Base-by-base conservation (phyloP, 305 asterid genomes). In the Solanum hybrid region DNA sequence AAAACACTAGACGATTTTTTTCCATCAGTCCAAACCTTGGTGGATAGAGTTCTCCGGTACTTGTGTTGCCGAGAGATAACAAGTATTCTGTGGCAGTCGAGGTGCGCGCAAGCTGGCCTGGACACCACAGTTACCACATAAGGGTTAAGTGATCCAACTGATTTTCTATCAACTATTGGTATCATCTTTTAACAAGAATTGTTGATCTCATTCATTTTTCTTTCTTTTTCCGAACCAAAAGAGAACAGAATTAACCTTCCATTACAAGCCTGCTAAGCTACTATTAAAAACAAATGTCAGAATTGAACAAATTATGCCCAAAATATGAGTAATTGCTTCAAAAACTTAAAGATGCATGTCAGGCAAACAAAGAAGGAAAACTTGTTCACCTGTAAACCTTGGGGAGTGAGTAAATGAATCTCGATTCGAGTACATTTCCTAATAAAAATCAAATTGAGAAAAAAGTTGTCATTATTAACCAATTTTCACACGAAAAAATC, bases 341-440 rank as follows among this genome's bases (percentile, higher is more conserved):
- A 16, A 71, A 73, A 71, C 82, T 34, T 57, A 81, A 34, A 88
- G 40, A 87, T 18, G 83, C 76, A 29, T 89, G 77, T 11, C 26
- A 90, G 8, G 28, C 28, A 84, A 51, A 51, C 36, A 61, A 84
- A 46, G n/a, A 51, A 73, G 90, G 35, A 88, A 46, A 90, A 91
- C 76, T 22, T 71, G 3, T 18, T 37, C 89, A 97, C 99, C 99
- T 97, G 99, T 92, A 97, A 94, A 77, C 99, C 98, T 94, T 97
- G 99, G 87, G 97, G 94, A 64, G 99, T 90, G 90, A 97, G 95
- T 88, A 94, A 91, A 93, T 97, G 99, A 90, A 97, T 95, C 96
- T 97, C 99, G 81, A 97, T 95, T 64, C 99, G 94, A 64, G 98
- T 96, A 92, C 99, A 97, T 96, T 97, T 97, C 97, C 99, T 97